phyloP scores from a whole-genome alignment of 805 yeast genomes.

The Ogataea paradorogensis region DNA sequence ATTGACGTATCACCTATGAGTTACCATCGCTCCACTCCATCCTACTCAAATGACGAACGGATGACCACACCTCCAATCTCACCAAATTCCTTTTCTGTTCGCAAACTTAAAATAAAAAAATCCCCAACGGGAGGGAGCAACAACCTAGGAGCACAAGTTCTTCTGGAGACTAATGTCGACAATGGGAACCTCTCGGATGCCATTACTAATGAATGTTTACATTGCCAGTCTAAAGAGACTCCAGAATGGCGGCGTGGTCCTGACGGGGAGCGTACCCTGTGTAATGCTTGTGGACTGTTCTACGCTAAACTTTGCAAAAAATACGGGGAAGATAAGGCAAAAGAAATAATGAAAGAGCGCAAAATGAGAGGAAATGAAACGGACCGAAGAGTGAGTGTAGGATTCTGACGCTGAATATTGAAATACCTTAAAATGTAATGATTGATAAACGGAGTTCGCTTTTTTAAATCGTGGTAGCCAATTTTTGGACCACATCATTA shows the following conservation, averaged over 20 bases:
- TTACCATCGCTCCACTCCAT: conserved; percentile 4
- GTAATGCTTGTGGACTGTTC: conserved; percentile 81
- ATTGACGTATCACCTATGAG: conserved; percentile 12
- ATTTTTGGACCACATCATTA: conserved; percentile 15
- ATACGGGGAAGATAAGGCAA: conserved; percentile 53
- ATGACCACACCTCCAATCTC: conserved; percentile 25
- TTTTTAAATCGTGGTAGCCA: conserved; percentile 10
- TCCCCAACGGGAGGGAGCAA: conserved; percentile 12
- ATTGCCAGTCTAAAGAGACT: conserved; percentile 55
- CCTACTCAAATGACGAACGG: conserved; percentile 12
- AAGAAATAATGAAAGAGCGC: conserved; percentile 37
- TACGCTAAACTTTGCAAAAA: conserved; percentile 65
- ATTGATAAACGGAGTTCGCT: conserved; percentile 1
- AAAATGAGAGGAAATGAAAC: conserved; percentile 25
- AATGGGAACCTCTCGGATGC: conserved; percentile 1
- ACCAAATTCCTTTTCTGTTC: conserved; percentile 21
- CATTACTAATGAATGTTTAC: conserved; percentile 22
- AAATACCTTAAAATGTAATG: conserved; percentile 1
- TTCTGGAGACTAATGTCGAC: conserved; percentile 5
- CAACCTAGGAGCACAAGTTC: conserved; percentile 3
- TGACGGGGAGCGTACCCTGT: conserved; percentile 67
- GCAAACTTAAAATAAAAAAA: conserved; percentile 19
- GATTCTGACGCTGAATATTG: conserved; percentile 5
- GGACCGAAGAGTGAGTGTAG: conserved; percentile 30
- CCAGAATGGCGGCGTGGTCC: conserved; percentile 90